These are phyloP conservation scores for Sphaceloma murrayae DNA, from an alignment of 2,329 filamentous ascomycete genomes.

Conservation along the genomic window DNA sequence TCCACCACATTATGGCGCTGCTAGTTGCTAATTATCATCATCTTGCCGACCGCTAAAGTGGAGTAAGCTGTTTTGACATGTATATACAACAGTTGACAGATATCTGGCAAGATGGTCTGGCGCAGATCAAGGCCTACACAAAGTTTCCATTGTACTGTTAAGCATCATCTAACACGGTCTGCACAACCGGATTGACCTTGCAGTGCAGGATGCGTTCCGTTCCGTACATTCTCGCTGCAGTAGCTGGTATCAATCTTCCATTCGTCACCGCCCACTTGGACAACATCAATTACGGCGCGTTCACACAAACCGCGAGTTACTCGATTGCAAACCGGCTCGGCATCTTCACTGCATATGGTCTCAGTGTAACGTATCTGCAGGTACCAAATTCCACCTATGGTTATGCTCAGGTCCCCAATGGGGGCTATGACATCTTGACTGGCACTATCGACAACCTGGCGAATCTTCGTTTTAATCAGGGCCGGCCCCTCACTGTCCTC, in stretches of 20 bases:
- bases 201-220: too few relatives aligned
- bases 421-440: slow-evolving; percentile 26
- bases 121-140: too few relatives aligned
- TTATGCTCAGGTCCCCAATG: slow-evolving; percentile 22
- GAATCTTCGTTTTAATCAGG: slow-evolving; percentile 27
- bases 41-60: too few relatives aligned
- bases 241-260: background rate
- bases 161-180: too few relatives aligned
- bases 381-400: slow-evolving; percentile 26
- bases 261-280: background rate
- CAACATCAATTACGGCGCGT: slow-evolving; percentile 21
- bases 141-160: too few relatives aligned
- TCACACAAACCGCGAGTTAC: slow-evolving; percentile 25
- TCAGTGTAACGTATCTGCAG: slow-evolving; percentile 26
- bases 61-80: too few relatives aligned
- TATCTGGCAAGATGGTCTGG: too few relatives aligned
- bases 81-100: too few relatives aligned
- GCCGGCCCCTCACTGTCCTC: slow-evolving; percentile 24
- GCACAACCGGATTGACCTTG: too few relatives aligned
- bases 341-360: slow-evolving; percentile 25
- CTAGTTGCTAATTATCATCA: too few relatives aligned
- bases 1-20: too few relatives aligned
- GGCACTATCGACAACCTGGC: slow-evolving; percentile 28
- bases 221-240: background rate
- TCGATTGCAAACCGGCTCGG: slow-evolving; percentile 27